phyloP scores from a whole-genome alignment of 1,139 yeast species.

The Candida freyschussii region DNA sequence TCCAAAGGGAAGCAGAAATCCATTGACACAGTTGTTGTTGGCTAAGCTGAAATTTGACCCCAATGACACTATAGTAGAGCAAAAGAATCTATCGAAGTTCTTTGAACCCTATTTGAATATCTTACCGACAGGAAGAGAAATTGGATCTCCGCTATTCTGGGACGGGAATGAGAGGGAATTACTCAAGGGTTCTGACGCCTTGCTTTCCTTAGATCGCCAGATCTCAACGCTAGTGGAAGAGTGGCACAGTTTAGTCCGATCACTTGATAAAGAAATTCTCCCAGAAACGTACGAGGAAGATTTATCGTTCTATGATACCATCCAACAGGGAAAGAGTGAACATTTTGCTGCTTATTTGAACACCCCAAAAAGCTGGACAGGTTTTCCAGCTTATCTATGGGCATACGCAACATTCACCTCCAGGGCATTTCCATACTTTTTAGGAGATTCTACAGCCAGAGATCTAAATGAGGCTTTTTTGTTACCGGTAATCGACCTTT shows the following conservation, averaged over 20 bases:
- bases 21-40: slow-evolving; percentile 44
- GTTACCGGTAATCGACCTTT: slow-evolving; percentile 70
- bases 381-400: slow-evolving; percentile 69
- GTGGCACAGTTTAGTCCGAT: slow-evolving; percentile 23
- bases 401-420: slow-evolving; percentile 65
- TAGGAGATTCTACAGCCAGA: slow-evolving; percentile 30
- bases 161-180: slow-evolving; percentile 41
- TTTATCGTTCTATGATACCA: slow-evolving; percentile 17
- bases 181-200: slow-evolving; percentile 59
- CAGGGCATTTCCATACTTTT: slow-evolving; percentile 69
- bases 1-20: slow-evolving; percentile 35
- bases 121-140: slow-evolving; percentile 47
- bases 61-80: slow-evolving; percentile 16
- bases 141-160: slow-evolving; percentile 66
- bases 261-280: slow-evolving; percentile 8
- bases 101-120: slow-evolving; percentile 49
- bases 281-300: slow-evolving; percentile 17
- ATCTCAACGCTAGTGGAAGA: slow-evolving; percentile 29
- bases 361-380: slow-evolving; percentile 43
- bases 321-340: slow-evolving; percentile 17
- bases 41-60: slow-evolving; percentile 36
- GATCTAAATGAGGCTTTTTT: slow-evolving; percentile 57
- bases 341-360: slow-evolving; percentile 23
- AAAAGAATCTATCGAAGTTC: slow-evolving; percentile 27
- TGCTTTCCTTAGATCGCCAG: slow-evolving; percentile 29